phyloP scores from a whole-genome alignment of 495 filamentous ascomycete species.

The Penicillium ochrochloron region DNA sequence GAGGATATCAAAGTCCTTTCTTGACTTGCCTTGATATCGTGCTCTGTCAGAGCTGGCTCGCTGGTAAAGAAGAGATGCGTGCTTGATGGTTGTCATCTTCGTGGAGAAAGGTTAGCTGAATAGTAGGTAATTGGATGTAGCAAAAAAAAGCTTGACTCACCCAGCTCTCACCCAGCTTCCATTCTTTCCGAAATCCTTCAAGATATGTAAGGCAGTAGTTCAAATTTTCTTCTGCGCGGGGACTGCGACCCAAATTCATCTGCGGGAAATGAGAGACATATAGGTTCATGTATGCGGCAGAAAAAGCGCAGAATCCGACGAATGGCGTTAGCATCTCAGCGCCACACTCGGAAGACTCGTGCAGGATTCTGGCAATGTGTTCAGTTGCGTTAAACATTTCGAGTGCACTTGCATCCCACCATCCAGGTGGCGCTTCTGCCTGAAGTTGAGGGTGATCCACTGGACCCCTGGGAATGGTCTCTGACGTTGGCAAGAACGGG shows the following conservation, averaged over 20 bases:
- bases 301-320: conserved; percentile 35
- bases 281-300: conserved; percentile 33
- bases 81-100: conserved; percentile 28
- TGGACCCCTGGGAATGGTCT: conserved; percentile 24
- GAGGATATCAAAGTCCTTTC: conserved; percentile 27
- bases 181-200: conserved; percentile 24
- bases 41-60: conserved; percentile 23
- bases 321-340: conserved; percentile 26
- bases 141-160: conserved; percentile 12
- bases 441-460: conserved; percentile 29
- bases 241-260: conserved; percentile 32
- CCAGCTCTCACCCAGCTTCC: conserved; percentile 32
- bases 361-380: conserved; percentile 23
- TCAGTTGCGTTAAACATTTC: conserved; percentile 28
- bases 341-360: conserved; percentile 27
- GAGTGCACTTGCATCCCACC: conserved; percentile 30
- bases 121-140: not conserved
- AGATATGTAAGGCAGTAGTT: conserved; percentile 29
- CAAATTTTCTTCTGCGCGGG: conserved; percentile 18
- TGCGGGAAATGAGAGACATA: conserved; percentile 29
- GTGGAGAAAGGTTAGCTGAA: not conserved
- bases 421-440: conserved; percentile 24
- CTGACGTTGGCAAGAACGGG: conserved; percentile 27
- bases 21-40: conserved; percentile 27
- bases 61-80: conserved; percentile 26